These are phyloP conservation scores for Naganishia antarctica DNA, from an alignment of 768 basidiomycete species.

Conservation along the genomic window DNA sequence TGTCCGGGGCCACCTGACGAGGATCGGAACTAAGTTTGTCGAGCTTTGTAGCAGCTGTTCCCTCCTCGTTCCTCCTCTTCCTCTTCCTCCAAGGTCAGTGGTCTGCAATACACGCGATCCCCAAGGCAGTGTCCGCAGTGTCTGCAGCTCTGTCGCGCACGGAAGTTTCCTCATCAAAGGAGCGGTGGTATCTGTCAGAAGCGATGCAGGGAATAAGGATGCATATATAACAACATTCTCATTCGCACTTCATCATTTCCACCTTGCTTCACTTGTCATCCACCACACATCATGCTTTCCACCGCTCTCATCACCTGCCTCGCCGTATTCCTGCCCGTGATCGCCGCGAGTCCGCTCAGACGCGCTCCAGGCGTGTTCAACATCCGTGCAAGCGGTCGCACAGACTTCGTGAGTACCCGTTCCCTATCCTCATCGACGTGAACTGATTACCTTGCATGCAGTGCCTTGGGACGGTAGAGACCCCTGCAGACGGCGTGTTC, in stretches of 20 bases:
- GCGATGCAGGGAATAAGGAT: not conserved
- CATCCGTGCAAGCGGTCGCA: not conserved
- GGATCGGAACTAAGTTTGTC: no score
- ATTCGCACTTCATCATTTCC: no score
- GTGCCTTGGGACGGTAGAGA: conserved; percentile 9
- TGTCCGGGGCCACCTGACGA: no score
- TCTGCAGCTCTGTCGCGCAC: no score
- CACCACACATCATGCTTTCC: not conserved
- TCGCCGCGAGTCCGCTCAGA: not conserved
- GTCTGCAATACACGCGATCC: no score
- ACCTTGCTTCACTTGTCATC: not conserved
- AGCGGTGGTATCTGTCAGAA: no score
- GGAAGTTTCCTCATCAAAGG: no score
- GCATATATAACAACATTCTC: not conserved
- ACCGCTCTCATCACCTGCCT: not conserved
- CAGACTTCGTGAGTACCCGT: not conserved
- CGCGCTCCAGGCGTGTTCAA: conserved; percentile 5
- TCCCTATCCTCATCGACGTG: no score
- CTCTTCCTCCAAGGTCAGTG: no score
- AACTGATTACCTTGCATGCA: not conserved
- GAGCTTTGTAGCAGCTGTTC: no score
- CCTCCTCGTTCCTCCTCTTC: no score
- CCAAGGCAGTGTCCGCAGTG: no score
- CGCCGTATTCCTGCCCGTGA: not conserved
- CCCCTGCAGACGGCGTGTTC: not conserved